Percentiles rank a stretch among this genome's conserved stretches.
Conservation (phyloP, 2,329 filamentous ascomycete species). For the Huntiella savannae region DNA sequence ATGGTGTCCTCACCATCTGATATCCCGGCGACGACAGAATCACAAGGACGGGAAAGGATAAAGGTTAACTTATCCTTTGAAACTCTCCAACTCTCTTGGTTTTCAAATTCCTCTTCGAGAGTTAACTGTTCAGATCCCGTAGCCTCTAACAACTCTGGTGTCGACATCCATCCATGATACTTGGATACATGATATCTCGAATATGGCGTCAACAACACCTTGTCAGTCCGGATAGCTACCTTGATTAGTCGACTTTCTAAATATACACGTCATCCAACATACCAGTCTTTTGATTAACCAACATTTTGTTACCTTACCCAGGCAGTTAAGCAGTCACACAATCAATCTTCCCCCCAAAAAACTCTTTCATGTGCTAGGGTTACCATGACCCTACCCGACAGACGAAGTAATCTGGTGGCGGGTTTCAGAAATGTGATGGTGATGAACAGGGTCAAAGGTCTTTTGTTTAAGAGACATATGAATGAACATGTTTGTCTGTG, state of each 20-base stretch:
- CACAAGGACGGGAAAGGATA: constrained; percentile 32
- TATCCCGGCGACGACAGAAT: constrained; percentile 17
- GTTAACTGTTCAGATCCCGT: constrained; percentile 77
- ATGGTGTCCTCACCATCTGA: constrained; percentile 39
- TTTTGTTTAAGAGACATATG: too few species aligned
- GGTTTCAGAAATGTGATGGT: too few species aligned
- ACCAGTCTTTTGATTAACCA: too few species aligned
- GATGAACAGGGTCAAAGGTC: too few species aligned
- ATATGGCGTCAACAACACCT: constrained; percentile 67
- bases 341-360: too few species aligned
- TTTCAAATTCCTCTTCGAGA: constrained; percentile 67
- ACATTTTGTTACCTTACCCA: too few species aligned
- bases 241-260: background rate
- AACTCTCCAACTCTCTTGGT: constrained; percentile 72
- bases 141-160: constrained; percentile 59
- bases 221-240: constrained; percentile 34
- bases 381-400: too few species aligned
- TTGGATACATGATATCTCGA: constrained; percentile 58
- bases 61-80: constrained; percentile 83
- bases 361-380: too few species aligned
- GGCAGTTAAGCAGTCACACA: too few species aligned
- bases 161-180: constrained; percentile 88
- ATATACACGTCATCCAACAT: background rate
- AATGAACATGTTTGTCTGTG: too few species aligned
- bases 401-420: too few species aligned